Evolutionary conservation across 2,329 filamentous ascomycete genomes (phyloP).

Genomic region (Fusarium napiforme): DNA sequence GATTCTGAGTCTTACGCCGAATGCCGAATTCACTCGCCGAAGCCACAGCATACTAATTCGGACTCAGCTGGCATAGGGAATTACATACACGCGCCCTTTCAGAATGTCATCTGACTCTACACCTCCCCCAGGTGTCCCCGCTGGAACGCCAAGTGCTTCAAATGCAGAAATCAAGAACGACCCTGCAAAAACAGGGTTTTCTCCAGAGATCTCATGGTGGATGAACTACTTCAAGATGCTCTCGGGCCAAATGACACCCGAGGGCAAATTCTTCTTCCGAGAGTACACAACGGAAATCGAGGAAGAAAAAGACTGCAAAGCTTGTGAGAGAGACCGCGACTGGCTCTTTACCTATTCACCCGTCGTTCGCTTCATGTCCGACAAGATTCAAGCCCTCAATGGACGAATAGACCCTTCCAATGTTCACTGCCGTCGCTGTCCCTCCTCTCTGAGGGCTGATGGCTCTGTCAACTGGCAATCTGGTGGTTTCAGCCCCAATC

Average conservation of each 20-base stretch:
- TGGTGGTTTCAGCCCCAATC: conserved; percentile 86
- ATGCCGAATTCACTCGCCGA: conserved; percentile 6
- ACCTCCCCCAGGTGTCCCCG: conserved; percentile 24
- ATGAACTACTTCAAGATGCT: conserved; percentile 88
- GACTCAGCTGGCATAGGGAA: background rate
- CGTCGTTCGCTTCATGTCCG: conserved; percentile 84
- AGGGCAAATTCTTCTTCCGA: conserved; percentile 81
- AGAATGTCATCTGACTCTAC: conserved; percentile 38
- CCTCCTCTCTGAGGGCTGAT: conserved; percentile 64
- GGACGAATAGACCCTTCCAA: conserved; percentile 78
- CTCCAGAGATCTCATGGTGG: conserved; percentile 73
- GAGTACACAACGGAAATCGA: conserved; percentile 78
- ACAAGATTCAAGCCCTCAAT: conserved; percentile 83
- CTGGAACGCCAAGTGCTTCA: conserved; percentile 28
- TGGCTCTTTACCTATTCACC: conserved; percentile 88
- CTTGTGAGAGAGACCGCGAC: conserved; percentile 84
- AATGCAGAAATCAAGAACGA: conserved; percentile 62
- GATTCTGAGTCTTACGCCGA: conserved; percentile 3
- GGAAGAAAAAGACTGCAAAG: conserved; percentile 80
- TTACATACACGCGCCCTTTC: background rate
- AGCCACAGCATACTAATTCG: background rate
- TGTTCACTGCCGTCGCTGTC: conserved; percentile 85
- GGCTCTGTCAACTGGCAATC: conserved; percentile 72
- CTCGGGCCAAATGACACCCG: conserved; percentile 74
- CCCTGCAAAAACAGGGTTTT: conserved; percentile 70